Base-by-base conservation (phyloP, 495 filamentous ascomycete genomes). In the Penicillium taxi region DNA sequence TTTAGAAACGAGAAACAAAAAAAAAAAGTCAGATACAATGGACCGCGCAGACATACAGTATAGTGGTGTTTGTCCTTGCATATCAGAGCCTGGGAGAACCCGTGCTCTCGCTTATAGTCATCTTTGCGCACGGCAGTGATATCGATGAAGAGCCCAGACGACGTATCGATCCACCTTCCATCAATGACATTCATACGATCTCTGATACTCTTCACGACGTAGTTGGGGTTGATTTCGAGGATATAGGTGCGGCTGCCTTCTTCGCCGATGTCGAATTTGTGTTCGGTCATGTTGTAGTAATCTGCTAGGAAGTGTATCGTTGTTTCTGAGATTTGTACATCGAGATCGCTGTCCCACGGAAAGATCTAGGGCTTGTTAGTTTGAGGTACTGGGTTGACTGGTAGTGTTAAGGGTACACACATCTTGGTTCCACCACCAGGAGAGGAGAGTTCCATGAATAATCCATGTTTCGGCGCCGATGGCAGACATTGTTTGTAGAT, bases 341-440 rank as follows among this genome's bases (percentile, higher is more conserved):
- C 77, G 35, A 78, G 51, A 45, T 81, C 76, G 15, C 67, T 69
- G 49, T 81, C 77, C 76, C 77, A 80, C 9, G 77, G 77, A 52
- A 81, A 64, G 43, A 80, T 75, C 61, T 49, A 21, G 6, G 18
- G 12, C 15, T n/a, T 16, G 15, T 42, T 15, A 11, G 15, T 1
- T 20, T 34, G 37, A 36, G 14, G n/a, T n/a, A n/a, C n/a, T n/a
- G n/a, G n/a, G n/a, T n/a, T n/a, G n/a, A n/a, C n/a, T n/a, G n/a
- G n/a, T n/a, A n/a, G n/a, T n/a, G n/a, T n/a, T n/a, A n/a, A 41
- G 27, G 12, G 16, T 26, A n/a, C 23, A 5, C 22, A 68, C 69
- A 58, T 69, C 69, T 32, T 67, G 65, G 50, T 77, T 80, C 75
- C 75, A 80, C 69, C 70, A 80, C 75, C 75, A 78, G 15, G 73